Evolutionary conservation across 805 yeast species (phyloP), one percentile per base, ranked within the genome.

Genomic region (Lachancea quebecensis): DNA sequence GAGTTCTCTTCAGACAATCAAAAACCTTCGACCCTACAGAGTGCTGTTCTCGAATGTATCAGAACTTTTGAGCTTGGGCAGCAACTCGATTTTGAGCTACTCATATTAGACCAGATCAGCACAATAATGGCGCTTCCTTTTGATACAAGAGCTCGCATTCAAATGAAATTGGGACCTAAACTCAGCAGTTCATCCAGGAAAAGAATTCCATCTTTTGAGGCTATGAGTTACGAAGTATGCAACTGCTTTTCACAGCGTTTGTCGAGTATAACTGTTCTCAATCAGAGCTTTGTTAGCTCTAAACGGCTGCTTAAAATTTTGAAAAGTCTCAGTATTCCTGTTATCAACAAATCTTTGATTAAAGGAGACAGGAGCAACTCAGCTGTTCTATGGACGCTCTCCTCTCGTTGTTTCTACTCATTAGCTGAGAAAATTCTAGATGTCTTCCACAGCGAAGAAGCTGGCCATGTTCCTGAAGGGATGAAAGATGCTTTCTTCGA

Each of bases 11-110:
- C 66, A 3, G 96, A 88, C 58, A 66, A 70, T 35, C 56, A 63
- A 15, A 75, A 74, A 18, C 77, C 80, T 42, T 77, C 96, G 0
- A 70, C 72, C 9, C 65, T 91, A 36, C 98, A 90, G 57, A 50
- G 56, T 1, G 66, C 79, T 0, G 79, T 86, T 1, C 56, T 86
- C 27, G 67, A 67, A 0, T 75, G 75, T 34, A 57, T 90, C 18
- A 57, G 62, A 2, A 38, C 55, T 1, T 52, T 64, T 55, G 54
- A 52, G 14, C 14, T 59, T 43, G 50, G 62, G 0, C 56, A 66
- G 2, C 63, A 71, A 30, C 49, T 56, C 4, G 64, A 62, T 6
- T 68, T 72, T 32, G 73, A 70, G 50, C 70, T 78, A 0, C 58
- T 69, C 10, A 55, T 82, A 0, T 61, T 82, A 3, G 71, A 72